A percentile compares a stretch with the other conserved stretches of the same genome.
These are phyloP conservation scores for Eucalyptus paniculata DNA, from an alignment of 345 rosid species.

Conservation along the genomic window DNA sequence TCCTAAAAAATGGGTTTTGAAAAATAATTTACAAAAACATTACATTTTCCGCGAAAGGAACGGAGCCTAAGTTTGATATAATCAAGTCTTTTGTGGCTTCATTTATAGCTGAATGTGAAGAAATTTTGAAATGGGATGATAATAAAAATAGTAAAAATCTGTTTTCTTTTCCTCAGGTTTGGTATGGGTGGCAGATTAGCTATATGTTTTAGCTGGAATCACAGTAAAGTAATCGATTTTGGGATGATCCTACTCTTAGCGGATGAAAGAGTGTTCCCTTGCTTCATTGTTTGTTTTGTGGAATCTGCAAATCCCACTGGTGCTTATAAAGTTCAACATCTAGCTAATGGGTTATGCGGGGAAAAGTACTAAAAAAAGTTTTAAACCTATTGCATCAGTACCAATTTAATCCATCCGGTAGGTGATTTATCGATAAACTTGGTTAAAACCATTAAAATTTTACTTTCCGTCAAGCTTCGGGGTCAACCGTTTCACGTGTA, in stretches of 20 bases:
- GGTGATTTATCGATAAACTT: too few species aligned
- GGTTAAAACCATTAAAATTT: too few species aligned
- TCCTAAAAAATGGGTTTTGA: too few species aligned
- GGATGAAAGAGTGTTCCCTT: background rate
- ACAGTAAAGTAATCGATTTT: background rate
- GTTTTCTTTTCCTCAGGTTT: background rate
- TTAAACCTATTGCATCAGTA: too few species aligned
- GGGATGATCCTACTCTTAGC: background rate
- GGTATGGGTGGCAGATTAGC: background rate
- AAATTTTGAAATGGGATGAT: background rate
- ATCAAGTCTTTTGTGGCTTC: background rate
- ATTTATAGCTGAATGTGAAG: background rate
- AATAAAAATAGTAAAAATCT: background rate
- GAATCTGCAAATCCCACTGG: background rate
- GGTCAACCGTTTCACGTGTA: too few species aligned
- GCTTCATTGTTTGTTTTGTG: background rate
- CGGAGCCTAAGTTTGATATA: background rate
- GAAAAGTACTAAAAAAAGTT: too few species aligned
- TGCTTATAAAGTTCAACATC: background rate
- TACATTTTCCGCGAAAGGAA: accelerated
- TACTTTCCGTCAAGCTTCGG: too few species aligned
- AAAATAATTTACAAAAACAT: too few species aligned
- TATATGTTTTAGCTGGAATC: background rate
- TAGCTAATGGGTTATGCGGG: background rate
- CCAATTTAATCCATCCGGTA: too few species aligned